Evolutionary conservation across 2,329 filamentous ascomycete genomes (phyloP).

Genomic region (Microdochium paspali): DNA sequence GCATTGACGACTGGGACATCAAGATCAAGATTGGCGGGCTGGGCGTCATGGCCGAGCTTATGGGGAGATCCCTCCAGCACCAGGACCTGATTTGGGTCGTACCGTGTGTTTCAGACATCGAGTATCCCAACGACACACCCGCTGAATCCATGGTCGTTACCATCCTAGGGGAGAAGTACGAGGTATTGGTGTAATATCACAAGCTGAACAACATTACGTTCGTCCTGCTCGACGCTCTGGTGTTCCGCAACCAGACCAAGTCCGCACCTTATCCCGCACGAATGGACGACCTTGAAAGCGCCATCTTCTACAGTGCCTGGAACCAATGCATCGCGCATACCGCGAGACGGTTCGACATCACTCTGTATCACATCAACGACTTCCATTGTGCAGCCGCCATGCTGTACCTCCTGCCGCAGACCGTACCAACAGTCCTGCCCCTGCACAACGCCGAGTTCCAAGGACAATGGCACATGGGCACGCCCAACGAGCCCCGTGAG

Average conservation of each 20-base stretch:
- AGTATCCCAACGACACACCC: conserved; percentile 49
- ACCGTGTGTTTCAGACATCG: conserved; percentile 51
- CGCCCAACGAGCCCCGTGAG: conserved; percentile 49
- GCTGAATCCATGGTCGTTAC: conserved; percentile 54
- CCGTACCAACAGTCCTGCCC: conserved; percentile 52
- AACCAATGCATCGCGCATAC: conserved; percentile 60
- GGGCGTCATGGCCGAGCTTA: conserved; percentile 61
- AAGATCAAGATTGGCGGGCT: conserved; percentile 65
- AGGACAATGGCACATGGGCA: conserved; percentile 59
- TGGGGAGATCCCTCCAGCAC: conserved; percentile 56
- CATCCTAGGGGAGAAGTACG: conserved; percentile 50
- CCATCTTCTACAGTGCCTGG: conserved; percentile 62
- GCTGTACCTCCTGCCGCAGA: conserved; percentile 53
- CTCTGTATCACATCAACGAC: conserved; percentile 59
- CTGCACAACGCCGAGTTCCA: conserved; percentile 64
- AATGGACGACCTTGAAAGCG: conserved; percentile 61
- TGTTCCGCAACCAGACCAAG: conserved; percentile 55
- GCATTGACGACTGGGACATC: conserved; percentile 60
- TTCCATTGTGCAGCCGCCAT: conserved; percentile 56
- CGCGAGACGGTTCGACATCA: conserved; percentile 51
- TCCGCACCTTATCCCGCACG: conserved; percentile 55
- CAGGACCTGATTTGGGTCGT: conserved; percentile 59
- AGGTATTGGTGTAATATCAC: conserved; percentile 56
- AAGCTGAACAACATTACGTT: conserved; percentile 56
- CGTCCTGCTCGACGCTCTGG: conserved; percentile 55